These are phyloP conservation scores for Dioscorea dumetorum DNA, from an alignment of 106 monocot species.

Conservation along the genomic window DNA sequence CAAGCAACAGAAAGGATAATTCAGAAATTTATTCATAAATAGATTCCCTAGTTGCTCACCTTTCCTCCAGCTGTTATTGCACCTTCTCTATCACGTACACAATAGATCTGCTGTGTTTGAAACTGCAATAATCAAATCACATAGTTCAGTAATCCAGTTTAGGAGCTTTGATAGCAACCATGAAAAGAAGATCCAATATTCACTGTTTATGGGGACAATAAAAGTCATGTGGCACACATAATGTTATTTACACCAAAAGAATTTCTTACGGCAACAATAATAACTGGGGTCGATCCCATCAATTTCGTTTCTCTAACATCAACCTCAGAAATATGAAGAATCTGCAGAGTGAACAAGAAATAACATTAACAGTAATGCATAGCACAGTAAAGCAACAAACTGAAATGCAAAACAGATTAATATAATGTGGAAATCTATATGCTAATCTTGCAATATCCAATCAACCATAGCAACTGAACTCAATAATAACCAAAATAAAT, in stretches of 20 bases:
- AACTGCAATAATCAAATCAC: conserved; percentile 45
- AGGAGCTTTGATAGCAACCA: not conserved
- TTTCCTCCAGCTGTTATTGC: conserved; percentile 72
- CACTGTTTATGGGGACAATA: no score
- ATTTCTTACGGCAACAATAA: conserved; percentile 67
- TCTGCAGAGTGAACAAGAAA: conserved; percentile 41
- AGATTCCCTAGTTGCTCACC: conserved; percentile 27
- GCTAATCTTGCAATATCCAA: no score
- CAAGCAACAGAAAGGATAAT: not conserved
- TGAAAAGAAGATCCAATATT: no score
- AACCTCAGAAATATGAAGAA: conserved; percentile 89
- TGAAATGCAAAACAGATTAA: no score
- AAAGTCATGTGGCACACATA: not conserved
- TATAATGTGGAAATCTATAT: no score
- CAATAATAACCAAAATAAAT: no score
- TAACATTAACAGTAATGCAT: not conserved
- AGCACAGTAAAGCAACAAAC: no score
- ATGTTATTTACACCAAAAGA: not conserved
- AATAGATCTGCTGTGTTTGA: conserved; percentile 97
- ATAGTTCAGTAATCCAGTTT: not conserved
- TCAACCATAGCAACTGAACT: no score
- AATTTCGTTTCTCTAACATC: conserved; percentile 93
- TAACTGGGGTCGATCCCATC: conserved; percentile 90
- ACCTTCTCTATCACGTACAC: conserved; percentile 75
- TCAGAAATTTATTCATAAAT: not conserved